A percentile compares a stretch with the other conserved stretches of the same genome.
phyloP scores from a whole-genome alignment of 2,329 filamentous ascomycete genomes.

The Balansia obtecta region DNA sequence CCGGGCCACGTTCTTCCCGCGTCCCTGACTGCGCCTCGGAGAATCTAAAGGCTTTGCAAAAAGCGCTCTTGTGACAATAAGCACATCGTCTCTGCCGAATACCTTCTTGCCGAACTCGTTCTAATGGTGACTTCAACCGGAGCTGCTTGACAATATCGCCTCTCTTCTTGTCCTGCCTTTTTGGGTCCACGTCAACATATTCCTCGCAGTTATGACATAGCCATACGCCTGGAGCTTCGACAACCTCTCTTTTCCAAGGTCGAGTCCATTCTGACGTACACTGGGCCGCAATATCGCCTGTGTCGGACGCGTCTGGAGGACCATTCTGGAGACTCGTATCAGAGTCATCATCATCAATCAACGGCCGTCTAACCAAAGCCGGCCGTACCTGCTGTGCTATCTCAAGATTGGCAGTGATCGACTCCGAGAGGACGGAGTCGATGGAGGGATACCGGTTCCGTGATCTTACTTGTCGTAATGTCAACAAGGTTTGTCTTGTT shows the following conservation, averaged over 20 bases:
- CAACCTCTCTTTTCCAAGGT: background rate
- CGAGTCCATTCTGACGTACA: slow-evolving; percentile 1
- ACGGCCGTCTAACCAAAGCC: background rate
- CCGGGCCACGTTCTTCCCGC: background rate
- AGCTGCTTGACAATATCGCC: background rate
- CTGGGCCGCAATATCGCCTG: background rate
- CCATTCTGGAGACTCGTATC: background rate
- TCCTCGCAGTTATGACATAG: slow-evolving; percentile 10
- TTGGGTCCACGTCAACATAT: background rate
- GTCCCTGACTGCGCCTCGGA: background rate
- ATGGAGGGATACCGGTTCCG: background rate
- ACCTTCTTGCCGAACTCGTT: slow-evolving; percentile 1
- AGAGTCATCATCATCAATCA: background rate
- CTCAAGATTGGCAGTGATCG: background rate
- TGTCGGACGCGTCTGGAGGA: background rate
- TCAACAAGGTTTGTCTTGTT: background rate
- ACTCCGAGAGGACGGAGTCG: background rate
- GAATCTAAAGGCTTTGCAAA: slow-evolving; percentile 7
- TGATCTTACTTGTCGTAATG: background rate
- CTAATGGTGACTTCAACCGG: slow-evolving; percentile 8
- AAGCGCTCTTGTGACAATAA: slow-evolving; percentile 6
- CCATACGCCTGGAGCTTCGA: slow-evolving; percentile 7
- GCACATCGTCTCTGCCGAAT: slow-evolving; percentile 8
- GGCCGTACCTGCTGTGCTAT: background rate
- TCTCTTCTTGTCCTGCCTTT: background rate